Evolutionary conservation across 768 basidiomycete species (phyloP).

Genomic region (Psilocybe tampanensis): DNA sequence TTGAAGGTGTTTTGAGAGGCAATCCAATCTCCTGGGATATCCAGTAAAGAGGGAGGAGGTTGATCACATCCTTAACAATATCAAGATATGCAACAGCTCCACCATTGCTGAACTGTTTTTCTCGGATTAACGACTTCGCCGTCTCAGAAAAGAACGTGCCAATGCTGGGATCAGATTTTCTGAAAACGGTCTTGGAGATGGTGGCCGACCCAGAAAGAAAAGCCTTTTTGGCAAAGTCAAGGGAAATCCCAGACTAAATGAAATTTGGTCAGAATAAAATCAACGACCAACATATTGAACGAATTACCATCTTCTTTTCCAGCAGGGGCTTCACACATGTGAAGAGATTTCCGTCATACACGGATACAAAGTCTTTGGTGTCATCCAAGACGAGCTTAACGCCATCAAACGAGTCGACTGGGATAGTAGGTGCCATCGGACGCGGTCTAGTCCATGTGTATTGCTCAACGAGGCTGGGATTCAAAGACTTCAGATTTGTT

Average conservation of each 20-base stretch:
- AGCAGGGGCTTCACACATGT: constrained; percentile 27
- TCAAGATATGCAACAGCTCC: constrained; percentile 44
- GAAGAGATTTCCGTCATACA: constrained; percentile 35
- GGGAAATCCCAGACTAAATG: background rate
- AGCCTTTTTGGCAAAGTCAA: constrained; percentile 13
- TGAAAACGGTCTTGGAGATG: constrained; percentile 24
- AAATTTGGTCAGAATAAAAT: too few species aligned
- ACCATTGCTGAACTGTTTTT: constrained; percentile 36
- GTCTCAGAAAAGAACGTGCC: constrained; percentile 35
- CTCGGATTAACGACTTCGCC: constrained; percentile 33
- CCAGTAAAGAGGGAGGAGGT: constrained; percentile 64
- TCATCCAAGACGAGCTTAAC: constrained; percentile 38
- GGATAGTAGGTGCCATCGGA: constrained; percentile 20
- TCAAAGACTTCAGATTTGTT: constrained; percentile 34
- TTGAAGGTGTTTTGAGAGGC: constrained; percentile 38
- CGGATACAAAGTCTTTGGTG: constrained; percentile 29
- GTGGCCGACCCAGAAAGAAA: constrained; percentile 13
- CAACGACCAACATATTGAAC: background rate
- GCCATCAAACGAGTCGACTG: constrained; percentile 32
- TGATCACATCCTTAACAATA: constrained; percentile 69
- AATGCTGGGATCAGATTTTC: constrained; percentile 17
- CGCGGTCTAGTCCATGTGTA: constrained; percentile 65
- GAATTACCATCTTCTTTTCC: constrained; percentile 19
- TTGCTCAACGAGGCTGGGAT: constrained; percentile 34
- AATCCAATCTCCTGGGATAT: constrained; percentile 53